Percentiles rank a stretch among this genome's conserved stretches.
Evolutionary conservation across 192 early-diverging fungal genomes (phyloP).

Genomic region (Lobosporangium transversale): DNA sequence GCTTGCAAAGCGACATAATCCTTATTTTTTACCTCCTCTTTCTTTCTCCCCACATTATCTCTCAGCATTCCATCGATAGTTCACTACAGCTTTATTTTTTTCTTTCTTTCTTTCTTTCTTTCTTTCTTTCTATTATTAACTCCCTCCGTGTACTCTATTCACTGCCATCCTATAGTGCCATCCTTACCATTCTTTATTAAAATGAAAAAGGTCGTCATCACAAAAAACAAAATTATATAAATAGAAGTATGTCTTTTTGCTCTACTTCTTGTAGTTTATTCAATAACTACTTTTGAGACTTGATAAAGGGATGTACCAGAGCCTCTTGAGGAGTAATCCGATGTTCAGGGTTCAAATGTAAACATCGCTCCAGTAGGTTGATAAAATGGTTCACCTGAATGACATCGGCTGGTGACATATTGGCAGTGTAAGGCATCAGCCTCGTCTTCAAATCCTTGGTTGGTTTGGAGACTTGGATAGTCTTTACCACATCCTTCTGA

Average conservation of each 20-base stretch:
- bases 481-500: slow-evolving; percentile 74
- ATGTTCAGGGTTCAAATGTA: slow-evolving; percentile 89
- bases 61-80: background rate
- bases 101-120: background rate
- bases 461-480: slow-evolving; percentile 72
- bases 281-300: slow-evolving; percentile 30
- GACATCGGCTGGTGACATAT: slow-evolving; percentile 66
- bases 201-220: no score
- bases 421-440: slow-evolving; percentile 66
- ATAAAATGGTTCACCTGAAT: slow-evolving; percentile 74
- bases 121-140: background rate
- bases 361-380: slow-evolving; percentile 86
- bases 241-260: no score
- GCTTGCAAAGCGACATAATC: no score
- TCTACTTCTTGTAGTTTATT: slow-evolving; percentile 7
- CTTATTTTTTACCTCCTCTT: background rate
- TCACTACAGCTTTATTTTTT: background rate
- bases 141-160: slow-evolving; percentile 2
- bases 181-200: no score
- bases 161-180: no score
- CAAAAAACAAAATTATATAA: no score
- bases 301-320: slow-evolving; percentile 87
- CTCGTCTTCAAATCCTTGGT: slow-evolving; percentile 76
- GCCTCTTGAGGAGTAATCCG: slow-evolving; percentile 89
- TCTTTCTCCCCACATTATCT: background rate